These are phyloP conservation scores for Telopea speciosissima DNA, from an alignment of 177 flowering plant genomes.

Conservation along the genomic window DNA sequence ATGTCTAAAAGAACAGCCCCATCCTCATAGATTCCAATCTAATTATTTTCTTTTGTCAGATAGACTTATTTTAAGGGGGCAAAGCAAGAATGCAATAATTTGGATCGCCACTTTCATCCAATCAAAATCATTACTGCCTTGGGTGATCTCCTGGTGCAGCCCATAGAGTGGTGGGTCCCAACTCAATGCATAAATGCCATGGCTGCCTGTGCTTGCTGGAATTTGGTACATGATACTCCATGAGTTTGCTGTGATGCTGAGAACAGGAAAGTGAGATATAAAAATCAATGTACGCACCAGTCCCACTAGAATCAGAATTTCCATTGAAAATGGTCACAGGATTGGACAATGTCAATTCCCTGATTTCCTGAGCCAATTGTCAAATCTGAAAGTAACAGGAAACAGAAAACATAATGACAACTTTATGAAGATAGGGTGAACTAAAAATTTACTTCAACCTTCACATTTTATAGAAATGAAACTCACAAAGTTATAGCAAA, in stretches of 20 bases:
- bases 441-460: background rate
- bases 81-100: background rate
- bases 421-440: too few species aligned
- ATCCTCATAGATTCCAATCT: background rate
- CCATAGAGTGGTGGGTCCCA: background rate
- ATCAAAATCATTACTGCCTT: background rate
- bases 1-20: background rate
- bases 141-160: background rate
- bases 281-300: conserved; percentile 11
- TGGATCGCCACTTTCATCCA: background rate
- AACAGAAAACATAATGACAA: background rate
- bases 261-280: background rate
- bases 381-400: conserved; percentile 43
- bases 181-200: background rate
- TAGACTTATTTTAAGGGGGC: background rate
- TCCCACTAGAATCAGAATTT: conserved; percentile 42
- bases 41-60: background rate
- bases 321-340: conserved; percentile 67
- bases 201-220: background rate
- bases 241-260: background rate
- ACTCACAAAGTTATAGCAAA: background rate
- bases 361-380: conserved; percentile 74
- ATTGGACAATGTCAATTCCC: conserved; percentile 54
- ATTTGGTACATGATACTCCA: background rate
- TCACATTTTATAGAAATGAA: background rate